Percentiles rank a stretch among this genome's conserved stretches.
Conservation (phyloP, 768 basidiomycete species). For the Gloeostereum incarnatum region DNA sequence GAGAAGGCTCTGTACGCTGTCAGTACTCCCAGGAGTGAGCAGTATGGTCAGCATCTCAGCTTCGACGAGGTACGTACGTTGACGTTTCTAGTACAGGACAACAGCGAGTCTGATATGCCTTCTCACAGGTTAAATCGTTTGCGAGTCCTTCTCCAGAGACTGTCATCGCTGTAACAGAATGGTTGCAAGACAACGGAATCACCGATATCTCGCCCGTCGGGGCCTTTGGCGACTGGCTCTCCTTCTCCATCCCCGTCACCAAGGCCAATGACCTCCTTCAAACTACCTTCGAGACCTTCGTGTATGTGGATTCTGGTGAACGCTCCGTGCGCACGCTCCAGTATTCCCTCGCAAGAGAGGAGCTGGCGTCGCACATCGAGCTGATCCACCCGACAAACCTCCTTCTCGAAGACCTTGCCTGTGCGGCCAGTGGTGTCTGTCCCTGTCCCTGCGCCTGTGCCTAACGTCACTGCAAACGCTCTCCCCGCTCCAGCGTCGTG, state of each 20-base stretch:
- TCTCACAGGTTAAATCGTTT: conserved; percentile 17
- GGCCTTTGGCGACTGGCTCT: conserved; percentile 15
- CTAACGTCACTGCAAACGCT: conserved; percentile 7
- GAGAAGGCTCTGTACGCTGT: conserved; percentile 24
- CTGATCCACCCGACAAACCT: conserved; percentile 20
- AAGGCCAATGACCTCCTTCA: conserved; percentile 18
- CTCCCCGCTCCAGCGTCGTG: conserved; percentile 17
- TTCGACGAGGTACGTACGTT: conserved; percentile 22
- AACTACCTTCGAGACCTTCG: conserved; percentile 16
- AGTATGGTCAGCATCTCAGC: conserved; percentile 26
- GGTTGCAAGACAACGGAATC: conserved; percentile 15
- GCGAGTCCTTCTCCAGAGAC: conserved; percentile 15
- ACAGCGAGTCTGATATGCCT: not conserved
- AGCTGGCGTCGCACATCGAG: conserved; percentile 15
- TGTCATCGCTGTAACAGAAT: conserved; percentile 14
- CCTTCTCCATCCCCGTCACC: conserved; percentile 14
- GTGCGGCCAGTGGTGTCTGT: conserved; percentile 11
- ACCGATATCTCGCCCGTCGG: conserved; percentile 13
- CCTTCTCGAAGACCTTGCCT: conserved; percentile 11
- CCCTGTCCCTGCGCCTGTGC: conserved; percentile 7
- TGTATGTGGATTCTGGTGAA: conserved; percentile 12
- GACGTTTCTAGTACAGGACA: not conserved
- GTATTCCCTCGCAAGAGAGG: conserved; percentile 16
- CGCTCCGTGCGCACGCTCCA: conserved; percentile 16
- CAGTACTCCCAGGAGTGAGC: conserved; percentile 23